phyloP scores from a whole-genome alignment of 1,284 basidiomycete species.

The Chalciporus sp. region DNA sequence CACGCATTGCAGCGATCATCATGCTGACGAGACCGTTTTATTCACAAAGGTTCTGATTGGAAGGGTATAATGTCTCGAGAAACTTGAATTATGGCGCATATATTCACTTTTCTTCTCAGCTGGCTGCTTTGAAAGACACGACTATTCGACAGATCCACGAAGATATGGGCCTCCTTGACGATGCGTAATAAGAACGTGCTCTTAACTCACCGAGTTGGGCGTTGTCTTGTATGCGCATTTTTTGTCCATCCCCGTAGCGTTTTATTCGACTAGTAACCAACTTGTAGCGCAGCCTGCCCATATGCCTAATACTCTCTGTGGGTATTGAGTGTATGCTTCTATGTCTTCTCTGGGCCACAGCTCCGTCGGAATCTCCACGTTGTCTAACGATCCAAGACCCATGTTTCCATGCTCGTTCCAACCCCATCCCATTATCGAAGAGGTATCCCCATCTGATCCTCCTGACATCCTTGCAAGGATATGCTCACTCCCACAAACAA shows the following conservation, averaged over 20 bases:
- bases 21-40: constrained; percentile 1
- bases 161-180: constrained; percentile 58
- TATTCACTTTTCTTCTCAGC: constrained; percentile 41
- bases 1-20: not conserved
- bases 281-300: constrained; percentile 80
- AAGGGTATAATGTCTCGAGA: constrained; percentile 34
- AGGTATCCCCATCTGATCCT: constrained; percentile 7
- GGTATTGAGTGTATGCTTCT: constrained; percentile 6
- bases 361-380: constrained; percentile 49
- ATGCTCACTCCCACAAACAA: constrained; percentile 82
- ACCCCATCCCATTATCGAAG: constrained; percentile 82
- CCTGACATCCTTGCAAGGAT: constrained; percentile 47
- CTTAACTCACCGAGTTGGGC: not conserved
- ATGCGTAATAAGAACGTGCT: constrained; percentile 9
- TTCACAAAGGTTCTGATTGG: constrained; percentile 35
- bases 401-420: constrained; percentile 98
- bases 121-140: constrained; percentile 62
- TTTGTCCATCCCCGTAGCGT: constrained; percentile 1
- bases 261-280: constrained; percentile 55
- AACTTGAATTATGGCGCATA: constrained; percentile 23
- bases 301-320: constrained; percentile 36
- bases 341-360: constrained; percentile 49
- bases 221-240: not conserved
- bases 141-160: constrained; percentile 73
- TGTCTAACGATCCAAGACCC: constrained; percentile 61